Percentiles rank a stretch among this genome's conserved stretches.
These are phyloP conservation scores for Tripterygium wilfordii DNA, from an alignment of 177 flowering plant species.

Conservation along the genomic window DNA sequence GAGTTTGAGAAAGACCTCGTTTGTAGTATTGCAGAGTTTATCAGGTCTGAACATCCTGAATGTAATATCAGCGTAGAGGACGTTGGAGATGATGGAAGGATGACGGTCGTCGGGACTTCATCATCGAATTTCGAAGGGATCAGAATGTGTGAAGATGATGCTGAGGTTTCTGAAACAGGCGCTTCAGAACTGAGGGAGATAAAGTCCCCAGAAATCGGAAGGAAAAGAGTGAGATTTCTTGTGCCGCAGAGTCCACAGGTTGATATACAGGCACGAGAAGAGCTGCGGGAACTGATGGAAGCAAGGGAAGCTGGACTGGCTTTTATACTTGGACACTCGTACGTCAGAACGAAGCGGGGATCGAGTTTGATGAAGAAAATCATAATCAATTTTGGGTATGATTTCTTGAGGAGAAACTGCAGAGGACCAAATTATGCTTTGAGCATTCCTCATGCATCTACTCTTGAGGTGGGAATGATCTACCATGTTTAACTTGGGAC, in stretches of 20 bases:
- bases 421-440: constrained; percentile 53
- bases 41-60: constrained; percentile 46
- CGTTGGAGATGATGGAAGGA: constrained; percentile 34
- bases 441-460: constrained; percentile 60
- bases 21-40: constrained; percentile 65
- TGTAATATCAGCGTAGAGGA: constrained; percentile 8
- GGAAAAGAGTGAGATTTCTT: constrained; percentile 60
- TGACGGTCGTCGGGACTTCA: constrained; percentile 72
- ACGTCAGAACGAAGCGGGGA: constrained; percentile 55
- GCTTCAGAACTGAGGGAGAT: constrained; percentile 29
- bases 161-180: constrained; percentile 12
- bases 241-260: constrained; percentile 45
- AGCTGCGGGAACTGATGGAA: constrained; percentile 60
- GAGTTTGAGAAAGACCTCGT: constrained; percentile 79
- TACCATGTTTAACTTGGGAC: constrained; percentile 34
- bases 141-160: constrained; percentile 31
- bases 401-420: constrained; percentile 65
- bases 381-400: constrained; percentile 60
- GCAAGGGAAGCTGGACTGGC: constrained; percentile 83
- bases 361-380: constrained; percentile 56
- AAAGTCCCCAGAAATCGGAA: constrained; percentile 21
- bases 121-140: constrained; percentile 29
- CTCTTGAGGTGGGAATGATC: constrained; percentile 74
- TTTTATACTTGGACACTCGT: constrained; percentile 61
- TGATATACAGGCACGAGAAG: constrained; percentile 28